Evolutionary conservation across 805 yeast species (phyloP).

Genomic region (Schwanniomyces occidentalis): DNA sequence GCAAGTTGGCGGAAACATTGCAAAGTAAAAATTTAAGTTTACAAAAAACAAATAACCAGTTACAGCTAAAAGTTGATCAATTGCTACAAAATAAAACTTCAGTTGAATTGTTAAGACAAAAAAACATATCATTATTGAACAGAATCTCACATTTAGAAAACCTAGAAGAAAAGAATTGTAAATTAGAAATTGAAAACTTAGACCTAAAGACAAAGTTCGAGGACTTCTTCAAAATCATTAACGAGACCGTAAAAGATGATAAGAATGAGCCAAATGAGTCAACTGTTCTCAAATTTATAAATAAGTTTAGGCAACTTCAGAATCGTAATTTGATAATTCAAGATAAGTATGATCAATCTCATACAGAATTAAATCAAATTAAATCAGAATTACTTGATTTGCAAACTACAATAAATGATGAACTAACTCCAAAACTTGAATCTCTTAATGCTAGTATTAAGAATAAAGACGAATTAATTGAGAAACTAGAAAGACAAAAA

Average conservation of each 20-base stretch:
- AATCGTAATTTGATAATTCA: conserved; percentile 33
- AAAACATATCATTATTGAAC: conserved; percentile 43
- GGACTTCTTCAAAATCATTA: conserved; percentile 45
- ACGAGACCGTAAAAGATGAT: conserved; percentile 26
- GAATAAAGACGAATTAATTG: conserved; percentile 18
- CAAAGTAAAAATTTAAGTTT: conserved; percentile 32
- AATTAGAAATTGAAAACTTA: conserved; percentile 51
- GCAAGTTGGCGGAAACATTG: conserved; percentile 16
- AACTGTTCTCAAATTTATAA: conserved; percentile 37
- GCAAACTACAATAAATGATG: conserved; percentile 11
- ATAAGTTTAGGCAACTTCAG: conserved; percentile 35
- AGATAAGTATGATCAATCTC: conserved; percentile 32
- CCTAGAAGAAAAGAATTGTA: conserved; percentile 46
- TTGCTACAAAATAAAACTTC: conserved; percentile 49
- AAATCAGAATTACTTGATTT: conserved; percentile 14
- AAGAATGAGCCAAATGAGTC: conserved; percentile 13
- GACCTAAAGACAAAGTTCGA: conserved; percentile 47
- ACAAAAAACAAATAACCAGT: conserved; percentile 52
- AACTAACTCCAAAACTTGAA: conserved; percentile 12
- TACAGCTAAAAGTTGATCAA: conserved; percentile 53
- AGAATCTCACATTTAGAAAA: conserved; percentile 40
- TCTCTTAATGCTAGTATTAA: conserved; percentile 12
- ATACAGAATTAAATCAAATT: conserved; percentile 17
- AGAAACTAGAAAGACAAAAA: conserved; percentile 51
- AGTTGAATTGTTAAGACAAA: conserved; percentile 55